These are phyloP conservation scores for Barnettozyma populi DNA, from an alignment of 805 yeast genomes.

Conservation along the genomic window DNA sequence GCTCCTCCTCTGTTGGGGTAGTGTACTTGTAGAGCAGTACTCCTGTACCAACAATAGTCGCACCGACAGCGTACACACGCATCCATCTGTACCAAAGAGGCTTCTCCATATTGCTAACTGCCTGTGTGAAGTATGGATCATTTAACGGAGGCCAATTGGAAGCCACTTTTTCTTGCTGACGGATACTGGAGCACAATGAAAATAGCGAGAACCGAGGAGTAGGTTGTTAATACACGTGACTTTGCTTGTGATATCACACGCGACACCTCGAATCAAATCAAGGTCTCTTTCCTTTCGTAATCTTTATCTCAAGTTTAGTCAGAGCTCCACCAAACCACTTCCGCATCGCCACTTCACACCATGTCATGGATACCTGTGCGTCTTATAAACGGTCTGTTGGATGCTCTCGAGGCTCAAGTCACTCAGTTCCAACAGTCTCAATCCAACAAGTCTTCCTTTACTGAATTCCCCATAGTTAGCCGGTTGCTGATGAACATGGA, in stretches of 20 bases:
- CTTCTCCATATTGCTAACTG: slow-evolving; percentile 17
- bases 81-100: slow-evolving; percentile 58
- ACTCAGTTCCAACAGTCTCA: neutral
- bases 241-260: neutral
- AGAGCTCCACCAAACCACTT: neutral
- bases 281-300: neutral
- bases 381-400: neutral
- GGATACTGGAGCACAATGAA: neutral
- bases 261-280: too few relatives aligned
- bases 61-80: slow-evolving; percentile 52
- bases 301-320: neutral
- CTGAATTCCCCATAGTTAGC: neutral
- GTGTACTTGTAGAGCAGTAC: slow-evolving; percentile 63
- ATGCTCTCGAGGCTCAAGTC: neutral
- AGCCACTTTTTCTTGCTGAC: neutral
- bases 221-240: neutral
- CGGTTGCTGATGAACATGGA: slow-evolving; percentile 21
- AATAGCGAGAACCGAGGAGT: neutral
- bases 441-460: neutral
- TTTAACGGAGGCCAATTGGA: neutral
- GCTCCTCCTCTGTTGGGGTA: slow-evolving; percentile 80
- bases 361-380: slow-evolving; percentile 1
- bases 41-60: slow-evolving; percentile 70
- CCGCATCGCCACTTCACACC: neutral
- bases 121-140: neutral